Evolutionary conservation across 2,329 filamentous ascomycete species (phyloP).

Genomic region (Ophiognomonia clavigignenti-juglandacearum): DNA sequence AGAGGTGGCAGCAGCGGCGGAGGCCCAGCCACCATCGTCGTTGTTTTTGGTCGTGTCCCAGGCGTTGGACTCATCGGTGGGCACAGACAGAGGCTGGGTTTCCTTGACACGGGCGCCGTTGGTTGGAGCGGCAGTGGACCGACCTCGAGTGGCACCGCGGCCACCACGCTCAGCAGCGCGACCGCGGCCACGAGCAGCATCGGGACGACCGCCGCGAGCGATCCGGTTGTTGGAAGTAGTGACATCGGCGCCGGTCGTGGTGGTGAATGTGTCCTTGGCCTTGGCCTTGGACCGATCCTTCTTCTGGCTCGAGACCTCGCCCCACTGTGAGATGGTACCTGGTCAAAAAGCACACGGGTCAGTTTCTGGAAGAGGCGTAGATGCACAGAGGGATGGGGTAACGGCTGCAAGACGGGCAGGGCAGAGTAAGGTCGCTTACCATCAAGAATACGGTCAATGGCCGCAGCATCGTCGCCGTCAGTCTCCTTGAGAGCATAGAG

Average conservation of each 20-base stretch:
- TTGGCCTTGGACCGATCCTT: slow-evolving; percentile 71
- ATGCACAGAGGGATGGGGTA: too few relatives aligned
- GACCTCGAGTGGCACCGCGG: slow-evolving; percentile 57
- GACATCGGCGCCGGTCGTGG: slow-evolving; percentile 45
- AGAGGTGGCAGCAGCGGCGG: slow-evolving; percentile 27
- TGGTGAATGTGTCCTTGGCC: slow-evolving; percentile 56
- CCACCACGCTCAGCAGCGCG: slow-evolving; percentile 59
- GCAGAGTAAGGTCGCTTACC: slow-evolving; percentile 43
- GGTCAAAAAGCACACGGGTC: slow-evolving; percentile 14
- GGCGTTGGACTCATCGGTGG: slow-evolving; percentile 64
- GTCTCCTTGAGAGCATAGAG: slow-evolving; percentile 90
- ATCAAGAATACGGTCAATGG: slow-evolving; percentile 75
- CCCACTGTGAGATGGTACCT: slow-evolving; percentile 81
- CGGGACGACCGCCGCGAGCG: slow-evolving; percentile 58
- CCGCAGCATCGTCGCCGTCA: slow-evolving; percentile 69
- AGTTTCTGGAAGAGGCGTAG: too few relatives aligned
- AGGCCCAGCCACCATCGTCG: slow-evolving; percentile 28
- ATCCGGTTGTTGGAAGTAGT: slow-evolving; percentile 40
- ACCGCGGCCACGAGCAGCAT: slow-evolving; percentile 58
- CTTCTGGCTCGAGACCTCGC: slow-evolving; percentile 75
- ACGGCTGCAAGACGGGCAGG: background rate
- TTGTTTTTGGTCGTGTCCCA: slow-evolving; percentile 47
- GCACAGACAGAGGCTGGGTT: slow-evolving; percentile 53
- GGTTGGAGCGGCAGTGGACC: slow-evolving; percentile 52
- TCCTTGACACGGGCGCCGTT: slow-evolving; percentile 60